Evolutionary conservation across 164 flowering plant genomes (phyloP).

Genomic region (Vitis cinerea): DNA sequence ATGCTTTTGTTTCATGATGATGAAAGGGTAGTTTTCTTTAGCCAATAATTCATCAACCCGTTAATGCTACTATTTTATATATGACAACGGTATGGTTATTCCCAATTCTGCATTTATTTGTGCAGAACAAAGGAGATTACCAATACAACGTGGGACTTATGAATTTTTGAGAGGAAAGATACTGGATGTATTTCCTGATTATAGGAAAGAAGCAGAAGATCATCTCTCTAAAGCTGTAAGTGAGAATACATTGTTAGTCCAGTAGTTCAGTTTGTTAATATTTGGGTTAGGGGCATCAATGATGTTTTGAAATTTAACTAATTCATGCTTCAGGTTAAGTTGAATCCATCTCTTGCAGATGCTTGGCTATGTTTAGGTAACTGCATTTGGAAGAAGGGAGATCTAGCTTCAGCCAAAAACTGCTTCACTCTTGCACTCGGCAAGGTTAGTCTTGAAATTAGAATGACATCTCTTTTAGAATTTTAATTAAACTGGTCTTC

Average conservation of each 20-base stretch:
- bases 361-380: slow-evolving; percentile 92
- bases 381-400: slow-evolving; percentile 95
- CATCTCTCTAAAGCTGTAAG: slow-evolving; percentile 96
- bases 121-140: slow-evolving; percentile 62
- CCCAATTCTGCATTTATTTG: not conserved
- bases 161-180: slow-evolving; percentile 87
- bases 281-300: slow-evolving; percentile 1
- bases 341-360: slow-evolving; percentile 91
- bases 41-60: no score
- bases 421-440: slow-evolving; percentile 65
- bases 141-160: slow-evolving; percentile 61
- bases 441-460: slow-evolving; percentile 46
- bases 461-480: not conserved
- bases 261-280: slow-evolving; percentile 3
- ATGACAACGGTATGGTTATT: not conserved
- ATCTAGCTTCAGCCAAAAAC: slow-evolving; percentile 72
- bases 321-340: slow-evolving; percentile 67
- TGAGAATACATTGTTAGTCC: slow-evolving; percentile 11
- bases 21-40: not conserved
- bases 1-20: not conserved
- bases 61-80: no score
- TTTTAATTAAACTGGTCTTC: not conserved
- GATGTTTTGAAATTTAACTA: slow-evolving; percentile 11
- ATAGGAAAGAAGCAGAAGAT: slow-evolving; percentile 87
- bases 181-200: slow-evolving; percentile 73